Evolutionary conservation across 495 filamentous ascomycete genomes (phyloP).

Genomic region (Opeltia flavorubescens): DNA sequence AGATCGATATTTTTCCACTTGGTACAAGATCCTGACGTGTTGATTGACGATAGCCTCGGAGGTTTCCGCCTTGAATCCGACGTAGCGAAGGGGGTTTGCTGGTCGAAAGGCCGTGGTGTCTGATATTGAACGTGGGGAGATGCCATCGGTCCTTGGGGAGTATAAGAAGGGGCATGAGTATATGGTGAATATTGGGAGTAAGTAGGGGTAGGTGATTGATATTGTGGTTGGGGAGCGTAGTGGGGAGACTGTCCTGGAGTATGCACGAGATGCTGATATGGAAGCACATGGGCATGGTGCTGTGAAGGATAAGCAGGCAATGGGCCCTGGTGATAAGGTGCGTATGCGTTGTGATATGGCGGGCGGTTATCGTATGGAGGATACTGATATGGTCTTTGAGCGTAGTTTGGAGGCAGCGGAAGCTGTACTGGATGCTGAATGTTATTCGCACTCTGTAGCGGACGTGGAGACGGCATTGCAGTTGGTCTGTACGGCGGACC

Average conservation of each 20-base stretch:
- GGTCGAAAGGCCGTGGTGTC: conserved; percentile 6
- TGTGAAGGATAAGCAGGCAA: conserved; percentile 1
- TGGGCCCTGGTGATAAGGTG: background rate
- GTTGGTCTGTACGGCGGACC: conserved; percentile 12
- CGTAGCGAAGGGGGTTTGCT: conserved; percentile 10
- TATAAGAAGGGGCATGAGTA: conserved; percentile 7
- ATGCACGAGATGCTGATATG: conserved; percentile 7
- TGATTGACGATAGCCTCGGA: conserved; percentile 25
- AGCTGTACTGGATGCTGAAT: conserved; percentile 3
- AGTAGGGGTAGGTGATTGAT: conserved; percentile 5
- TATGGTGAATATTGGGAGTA: conserved; percentile 11
- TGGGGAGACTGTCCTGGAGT: conserved; percentile 4
- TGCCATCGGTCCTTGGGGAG: conserved; percentile 8
- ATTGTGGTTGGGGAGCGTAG: conserved; percentile 8
- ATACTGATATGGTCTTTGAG: conserved; percentile 1
- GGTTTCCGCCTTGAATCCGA: conserved; percentile 21
- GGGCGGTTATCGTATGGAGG: conserved; percentile 2
- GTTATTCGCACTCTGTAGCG: conserved; percentile 7
- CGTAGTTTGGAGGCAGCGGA: background rate
- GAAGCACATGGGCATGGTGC: conserved; percentile 7
- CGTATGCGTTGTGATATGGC: conserved; percentile 1
- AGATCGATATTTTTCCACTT: conserved; percentile 35
- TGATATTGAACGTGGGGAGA: conserved; percentile 13
- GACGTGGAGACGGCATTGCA: conserved; percentile 11
- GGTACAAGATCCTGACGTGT: conserved; percentile 31